Evolutionary conservation across 371 early-diverging fungal species (phyloP).

Genomic region (Apophysomyces variabilis): DNA sequence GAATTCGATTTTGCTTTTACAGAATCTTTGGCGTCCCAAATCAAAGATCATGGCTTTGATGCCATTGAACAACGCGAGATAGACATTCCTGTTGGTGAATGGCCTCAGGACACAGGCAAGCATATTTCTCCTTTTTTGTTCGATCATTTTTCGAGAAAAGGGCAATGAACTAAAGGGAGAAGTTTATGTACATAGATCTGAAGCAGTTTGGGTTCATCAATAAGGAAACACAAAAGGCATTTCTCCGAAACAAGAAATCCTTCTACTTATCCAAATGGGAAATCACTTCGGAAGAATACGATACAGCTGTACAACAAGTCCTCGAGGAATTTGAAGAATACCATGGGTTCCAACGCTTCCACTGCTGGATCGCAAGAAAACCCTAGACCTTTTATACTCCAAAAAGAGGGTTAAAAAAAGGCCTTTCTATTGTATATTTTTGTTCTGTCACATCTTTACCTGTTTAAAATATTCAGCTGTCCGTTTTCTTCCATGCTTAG

Average conservation of each 20-base stretch:
- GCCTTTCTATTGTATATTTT: constrained; percentile 3
- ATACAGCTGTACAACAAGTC: constrained; percentile 48
- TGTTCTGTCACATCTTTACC: not conserved
- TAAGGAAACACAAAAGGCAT: constrained; percentile 49
- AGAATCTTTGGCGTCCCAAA: constrained; percentile 23
- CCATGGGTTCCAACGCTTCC: constrained; percentile 48
- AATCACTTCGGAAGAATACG: constrained; percentile 48
- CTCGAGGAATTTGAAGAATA: constrained; percentile 51
- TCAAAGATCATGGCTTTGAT: constrained; percentile 32
- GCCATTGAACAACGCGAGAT: constrained; percentile 28
- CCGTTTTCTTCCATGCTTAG: not conserved
- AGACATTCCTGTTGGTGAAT: constrained; percentile 56
- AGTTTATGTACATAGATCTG: constrained; percentile 26
- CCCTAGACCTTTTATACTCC: constrained; percentile 5
- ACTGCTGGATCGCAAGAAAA: constrained; percentile 48
- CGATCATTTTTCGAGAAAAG: not conserved
- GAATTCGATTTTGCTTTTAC: constrained; percentile 43
- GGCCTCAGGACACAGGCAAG: constrained; percentile 47
- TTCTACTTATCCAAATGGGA: constrained; percentile 46
- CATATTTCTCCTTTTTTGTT: not conserved
- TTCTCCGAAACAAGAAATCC: constrained; percentile 38
- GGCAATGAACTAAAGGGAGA: too few relatives aligned
- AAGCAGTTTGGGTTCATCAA: constrained; percentile 60
- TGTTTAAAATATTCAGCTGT: not conserved
- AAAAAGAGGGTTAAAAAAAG: not conserved